Conservation (phyloP, 2,329 filamentous ascomycete genomes). For the Mycosphaerelloides madeirae region DNA sequence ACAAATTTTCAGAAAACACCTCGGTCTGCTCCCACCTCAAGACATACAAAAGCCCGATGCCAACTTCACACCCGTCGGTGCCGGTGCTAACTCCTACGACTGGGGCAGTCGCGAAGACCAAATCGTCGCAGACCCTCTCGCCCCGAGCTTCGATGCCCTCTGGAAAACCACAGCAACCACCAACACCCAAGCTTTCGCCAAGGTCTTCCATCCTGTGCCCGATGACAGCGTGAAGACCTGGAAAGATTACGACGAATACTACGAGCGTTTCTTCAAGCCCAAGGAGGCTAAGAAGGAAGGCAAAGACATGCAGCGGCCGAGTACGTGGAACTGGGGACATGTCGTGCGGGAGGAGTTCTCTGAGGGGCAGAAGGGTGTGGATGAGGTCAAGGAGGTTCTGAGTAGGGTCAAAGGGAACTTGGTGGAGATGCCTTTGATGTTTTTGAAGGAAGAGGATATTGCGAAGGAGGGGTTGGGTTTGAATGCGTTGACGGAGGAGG, state of each 20-base stretch:
- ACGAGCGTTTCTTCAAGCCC: conserved; percentile 57
- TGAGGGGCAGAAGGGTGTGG: conserved; percentile 38
- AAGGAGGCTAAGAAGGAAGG: conserved; percentile 41
- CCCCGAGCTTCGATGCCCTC: conserved; percentile 60
- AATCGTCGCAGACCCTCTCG: conserved; percentile 69
- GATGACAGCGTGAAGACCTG: conserved; percentile 64
- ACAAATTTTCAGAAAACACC: conserved; percentile 84
- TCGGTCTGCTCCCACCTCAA: conserved; percentile 75
- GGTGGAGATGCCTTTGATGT: conserved; percentile 85
- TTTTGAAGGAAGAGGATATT: conserved; percentile 79
- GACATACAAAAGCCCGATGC: conserved; percentile 56
- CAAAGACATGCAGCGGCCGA: conserved; percentile 41
- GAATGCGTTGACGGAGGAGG: conserved; percentile 46
- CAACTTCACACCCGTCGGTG: conserved; percentile 56
- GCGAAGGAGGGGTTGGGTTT: conserved; percentile 70
- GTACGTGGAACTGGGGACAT: conserved; percentile 76
- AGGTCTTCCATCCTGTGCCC: conserved; percentile 76
- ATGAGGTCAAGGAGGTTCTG: conserved; percentile 64
- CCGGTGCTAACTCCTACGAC: conserved; percentile 51
- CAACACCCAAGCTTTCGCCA: conserved; percentile 77
- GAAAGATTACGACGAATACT: conserved; percentile 70
- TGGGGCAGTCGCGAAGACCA: conserved; percentile 44
- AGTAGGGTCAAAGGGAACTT: conserved; percentile 56
- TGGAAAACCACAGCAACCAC: conserved; percentile 69
- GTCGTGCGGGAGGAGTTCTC: conserved; percentile 59